These are phyloP conservation scores for Colletotrichum shisoi DNA, from an alignment of 2,329 filamentous ascomycete genomes.

Conservation along the genomic window DNA sequence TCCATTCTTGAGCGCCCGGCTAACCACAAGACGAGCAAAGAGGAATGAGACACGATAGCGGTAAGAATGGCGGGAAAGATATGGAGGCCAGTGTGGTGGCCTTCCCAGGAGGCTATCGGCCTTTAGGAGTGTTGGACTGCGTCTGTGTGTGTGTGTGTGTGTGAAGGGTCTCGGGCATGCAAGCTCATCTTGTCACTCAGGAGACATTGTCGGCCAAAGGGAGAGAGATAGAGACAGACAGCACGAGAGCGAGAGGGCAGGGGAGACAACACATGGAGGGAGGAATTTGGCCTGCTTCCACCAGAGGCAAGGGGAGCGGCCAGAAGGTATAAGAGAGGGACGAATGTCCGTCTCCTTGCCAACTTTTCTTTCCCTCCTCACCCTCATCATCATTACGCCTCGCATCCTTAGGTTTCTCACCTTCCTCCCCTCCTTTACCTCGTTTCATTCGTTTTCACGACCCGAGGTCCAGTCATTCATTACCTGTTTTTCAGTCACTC, in stretches of 20 bases:
- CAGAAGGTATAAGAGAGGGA: conserved; percentile 30
- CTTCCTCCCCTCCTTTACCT: conserved; percentile 29
- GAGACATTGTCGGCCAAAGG: conserved; percentile 23
- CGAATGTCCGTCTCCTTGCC: neutral
- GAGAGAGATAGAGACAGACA: neutral
- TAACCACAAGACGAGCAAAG: conserved; percentile 3
- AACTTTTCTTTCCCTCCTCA: conserved; percentile 28
- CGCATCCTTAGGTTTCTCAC: conserved; percentile 31
- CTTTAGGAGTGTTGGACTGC: too few relatives aligned
- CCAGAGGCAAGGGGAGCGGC: conserved; percentile 13
- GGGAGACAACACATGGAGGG: neutral
- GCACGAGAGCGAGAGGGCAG: neutral
- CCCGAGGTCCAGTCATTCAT: conserved; percentile 37
- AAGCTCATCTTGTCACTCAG: conserved; percentile 31
- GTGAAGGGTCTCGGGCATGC: conserved; percentile 15
- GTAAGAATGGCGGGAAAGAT: neutral
- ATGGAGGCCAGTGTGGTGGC: neutral
- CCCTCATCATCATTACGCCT: conserved; percentile 35
- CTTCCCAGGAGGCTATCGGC: neutral
- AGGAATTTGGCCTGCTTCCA: neutral
- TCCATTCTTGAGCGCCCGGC: conserved; percentile 36
- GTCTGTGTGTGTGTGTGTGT: too few relatives aligned
- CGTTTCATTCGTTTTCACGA: conserved; percentile 38
- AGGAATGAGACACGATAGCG: conserved; percentile 12
- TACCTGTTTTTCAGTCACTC: conserved; percentile 34